Evolutionary conservation across 2,329 filamentous ascomycete genomes (phyloP).

Genomic region (Huntiella decipiens): DNA sequence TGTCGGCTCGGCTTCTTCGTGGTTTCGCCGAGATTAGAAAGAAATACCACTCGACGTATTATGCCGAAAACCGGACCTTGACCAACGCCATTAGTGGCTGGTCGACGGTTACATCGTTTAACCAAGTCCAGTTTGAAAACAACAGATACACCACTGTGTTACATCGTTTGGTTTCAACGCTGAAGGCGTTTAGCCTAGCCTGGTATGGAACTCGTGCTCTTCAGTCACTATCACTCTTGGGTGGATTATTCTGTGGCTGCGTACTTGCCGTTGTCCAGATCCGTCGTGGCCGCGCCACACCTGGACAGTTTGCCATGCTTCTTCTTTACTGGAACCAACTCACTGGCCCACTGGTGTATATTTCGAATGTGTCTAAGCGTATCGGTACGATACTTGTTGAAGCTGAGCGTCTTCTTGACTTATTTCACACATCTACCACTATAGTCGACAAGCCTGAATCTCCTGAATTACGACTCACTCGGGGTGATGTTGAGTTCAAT

Average conservation of each 20-base stretch:
- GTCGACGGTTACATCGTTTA: constrained; percentile 41
- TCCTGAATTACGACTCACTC: constrained; percentile 28
- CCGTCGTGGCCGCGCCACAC: constrained; percentile 35
- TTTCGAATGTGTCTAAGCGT: constrained; percentile 36
- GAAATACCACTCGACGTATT: constrained; percentile 32
- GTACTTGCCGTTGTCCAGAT: constrained; percentile 47
- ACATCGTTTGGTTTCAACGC: constrained; percentile 1
- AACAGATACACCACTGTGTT: constrained; percentile 33
- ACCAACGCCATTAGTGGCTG: constrained; percentile 38
- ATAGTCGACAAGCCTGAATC: constrained; percentile 33
- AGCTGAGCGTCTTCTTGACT: constrained; percentile 36
- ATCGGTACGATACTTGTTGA: constrained; percentile 38
- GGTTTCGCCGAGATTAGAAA: constrained; percentile 30
- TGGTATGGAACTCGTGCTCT: constrained; percentile 21
- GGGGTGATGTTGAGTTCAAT: constrained; percentile 35
- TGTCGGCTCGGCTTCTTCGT: constrained; percentile 32
- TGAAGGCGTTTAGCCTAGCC: constrained; percentile 10
- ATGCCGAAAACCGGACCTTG: constrained; percentile 35
- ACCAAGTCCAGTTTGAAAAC: constrained; percentile 38
- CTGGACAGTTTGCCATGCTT: constrained; percentile 52
- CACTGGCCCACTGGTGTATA: constrained; percentile 52
- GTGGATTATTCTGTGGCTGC: constrained; percentile 45
- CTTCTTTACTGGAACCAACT: constrained; percentile 59
- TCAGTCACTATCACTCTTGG: constrained; percentile 45
- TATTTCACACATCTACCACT: constrained; percentile 38